These are phyloP conservation scores for Tilletia caries DNA, from an alignment of 1,284 basidiomycete species.

Conservation along the genomic window DNA sequence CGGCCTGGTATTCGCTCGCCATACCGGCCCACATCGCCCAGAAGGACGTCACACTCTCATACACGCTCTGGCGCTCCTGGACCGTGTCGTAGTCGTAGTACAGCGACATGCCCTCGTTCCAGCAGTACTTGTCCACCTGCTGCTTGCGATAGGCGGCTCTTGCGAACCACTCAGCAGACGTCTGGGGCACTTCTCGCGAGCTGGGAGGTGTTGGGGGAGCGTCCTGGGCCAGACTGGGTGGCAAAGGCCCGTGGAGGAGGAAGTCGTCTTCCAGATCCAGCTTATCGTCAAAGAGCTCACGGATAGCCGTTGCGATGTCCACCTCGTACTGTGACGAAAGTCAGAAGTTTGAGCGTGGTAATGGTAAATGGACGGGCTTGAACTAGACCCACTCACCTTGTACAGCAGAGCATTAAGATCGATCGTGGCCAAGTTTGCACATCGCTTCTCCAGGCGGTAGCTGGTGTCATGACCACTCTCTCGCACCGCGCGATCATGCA, in stretches of 20 bases:
- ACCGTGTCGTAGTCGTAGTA: conserved; percentile 97
- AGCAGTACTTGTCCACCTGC: conserved; percentile 86
- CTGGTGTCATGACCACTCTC: conserved; percentile 86
- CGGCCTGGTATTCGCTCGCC: conserved; percentile 88
- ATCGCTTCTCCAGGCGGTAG: conserved; percentile 89
- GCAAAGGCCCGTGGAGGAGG: conserved; percentile 37
- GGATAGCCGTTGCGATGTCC: conserved; percentile 65
- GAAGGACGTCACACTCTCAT: conserved; percentile 90
- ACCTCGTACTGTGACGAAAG: conserved; percentile 40
- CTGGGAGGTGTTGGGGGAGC: conserved; percentile 58
- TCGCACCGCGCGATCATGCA: conserved; percentile 90
- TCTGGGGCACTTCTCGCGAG: conserved; percentile 60
- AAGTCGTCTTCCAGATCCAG: conserved; percentile 90
- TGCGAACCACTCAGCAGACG: conserved; percentile 47
- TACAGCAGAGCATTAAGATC: conserved; percentile 79
- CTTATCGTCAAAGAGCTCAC: conserved; percentile 87
- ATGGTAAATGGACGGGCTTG: conserved; percentile 22
- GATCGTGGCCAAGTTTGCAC: conserved; percentile 89
- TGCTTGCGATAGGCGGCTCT: conserved; percentile 54
- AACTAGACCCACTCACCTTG: conserved; percentile 61
- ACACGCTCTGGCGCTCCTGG: conserved; percentile 81
- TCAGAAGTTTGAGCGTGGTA: neutral
- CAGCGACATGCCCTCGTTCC: conserved; percentile 91
- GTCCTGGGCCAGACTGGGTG: conserved; percentile 19
- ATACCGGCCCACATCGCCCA: conserved; percentile 98